Percentiles rank a stretch among this genome's conserved stretches.
Conservation (phyloP, 176 grass and related monocot species). For the Phyllostachys edulis region DNA sequence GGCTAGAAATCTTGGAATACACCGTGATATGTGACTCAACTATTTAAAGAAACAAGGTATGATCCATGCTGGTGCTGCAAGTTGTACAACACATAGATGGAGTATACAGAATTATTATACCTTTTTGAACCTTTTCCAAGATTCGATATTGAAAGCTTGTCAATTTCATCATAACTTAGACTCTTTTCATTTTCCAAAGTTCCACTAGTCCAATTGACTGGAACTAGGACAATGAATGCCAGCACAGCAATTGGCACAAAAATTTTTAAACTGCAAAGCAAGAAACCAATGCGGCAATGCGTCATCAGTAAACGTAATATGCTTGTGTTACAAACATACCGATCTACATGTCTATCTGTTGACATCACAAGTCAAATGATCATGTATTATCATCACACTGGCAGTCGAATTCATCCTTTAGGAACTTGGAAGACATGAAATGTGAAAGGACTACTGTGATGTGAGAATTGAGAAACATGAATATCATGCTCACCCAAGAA, state of each 20-base stretch:
- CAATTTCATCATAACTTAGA: slow-evolving; percentile 75
- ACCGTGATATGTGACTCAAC: neutral
- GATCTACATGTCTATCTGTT: neutral
- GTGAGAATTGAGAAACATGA: slow-evolving; percentile 20
- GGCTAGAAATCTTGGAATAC: neutral
- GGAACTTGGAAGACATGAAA: neutral
- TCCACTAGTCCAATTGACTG: slow-evolving; percentile 86
- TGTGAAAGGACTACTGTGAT: neutral
- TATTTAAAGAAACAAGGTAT: slow-evolving; percentile 13
- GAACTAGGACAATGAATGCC: slow-evolving; percentile 67
- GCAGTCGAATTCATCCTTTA: neutral
- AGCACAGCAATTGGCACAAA: slow-evolving; percentile 83
- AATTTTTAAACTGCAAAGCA: slow-evolving; percentile 78
- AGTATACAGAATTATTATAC: slow-evolving; percentile 40
- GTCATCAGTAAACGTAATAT: slow-evolving; percentile 15
- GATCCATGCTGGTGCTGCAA: neutral
- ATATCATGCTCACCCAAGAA: slow-evolving; percentile 69
- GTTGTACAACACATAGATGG: neutral
- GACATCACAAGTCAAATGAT: neutral
- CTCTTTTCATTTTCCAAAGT: slow-evolving; percentile 54
- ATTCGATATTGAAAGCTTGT: slow-evolving; percentile 97
- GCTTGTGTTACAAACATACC: neutral
- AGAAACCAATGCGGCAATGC: slow-evolving; percentile 18
- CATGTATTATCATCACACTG: neutral
- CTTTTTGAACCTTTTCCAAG: slow-evolving; percentile 77